Percentiles rank a stretch among this genome's conserved stretches.
phyloP scores from a whole-genome alignment of 208 protist species.

The Trypanosoma cruzi region DNA sequence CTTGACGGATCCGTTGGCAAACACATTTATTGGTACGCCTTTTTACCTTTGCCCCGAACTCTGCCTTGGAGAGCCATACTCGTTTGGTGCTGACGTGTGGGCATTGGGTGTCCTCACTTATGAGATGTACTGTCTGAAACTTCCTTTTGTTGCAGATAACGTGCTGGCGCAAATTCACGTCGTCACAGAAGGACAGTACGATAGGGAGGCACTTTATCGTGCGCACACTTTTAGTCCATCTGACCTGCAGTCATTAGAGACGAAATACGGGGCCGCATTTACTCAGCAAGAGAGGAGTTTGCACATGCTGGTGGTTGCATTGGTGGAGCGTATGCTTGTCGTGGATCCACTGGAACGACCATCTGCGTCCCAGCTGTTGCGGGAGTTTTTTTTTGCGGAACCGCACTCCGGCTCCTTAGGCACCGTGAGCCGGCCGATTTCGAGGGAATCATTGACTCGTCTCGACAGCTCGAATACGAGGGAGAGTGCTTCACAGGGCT shows the following conservation, averaged over 20 bases:
- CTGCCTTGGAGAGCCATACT: conserved; percentile 85
- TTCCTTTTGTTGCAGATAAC: conserved; percentile 85
- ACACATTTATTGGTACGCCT: conserved; percentile 90
- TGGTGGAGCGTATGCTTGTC: conserved; percentile 71
- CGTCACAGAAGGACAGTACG: conserved; percentile 84
- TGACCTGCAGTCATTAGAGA: conserved; percentile 38
- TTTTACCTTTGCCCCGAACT: conserved; percentile 92
- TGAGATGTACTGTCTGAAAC: conserved; percentile 78
- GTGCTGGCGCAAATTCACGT: conserved; percentile 85
- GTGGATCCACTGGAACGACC: conserved; percentile 56
- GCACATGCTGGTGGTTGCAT: conserved; percentile 55
- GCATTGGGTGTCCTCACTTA: conserved; percentile 86
- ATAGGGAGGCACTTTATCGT: conserved; percentile 42
- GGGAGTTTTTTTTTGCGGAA: conserved; percentile 45
- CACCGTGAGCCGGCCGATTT: not conserved
- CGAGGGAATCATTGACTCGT: not conserved
- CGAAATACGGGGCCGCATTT: conserved; percentile 53
- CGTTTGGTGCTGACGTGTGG: conserved; percentile 86
- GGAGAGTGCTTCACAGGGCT: not conserved
- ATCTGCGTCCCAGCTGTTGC: conserved; percentile 54
- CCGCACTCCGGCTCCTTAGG: conserved; percentile 6
- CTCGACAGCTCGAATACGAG: not conserved
- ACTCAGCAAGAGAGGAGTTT: conserved; percentile 49
- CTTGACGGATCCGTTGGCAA: conserved; percentile 47
- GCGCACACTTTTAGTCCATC: conserved; percentile 45